A percentile compares a stretch with the other conserved stretches of the same genome.
Evolutionary conservation across 1,284 basidiomycete species (phyloP).

Genomic region (Stereum hirsutum): DNA sequence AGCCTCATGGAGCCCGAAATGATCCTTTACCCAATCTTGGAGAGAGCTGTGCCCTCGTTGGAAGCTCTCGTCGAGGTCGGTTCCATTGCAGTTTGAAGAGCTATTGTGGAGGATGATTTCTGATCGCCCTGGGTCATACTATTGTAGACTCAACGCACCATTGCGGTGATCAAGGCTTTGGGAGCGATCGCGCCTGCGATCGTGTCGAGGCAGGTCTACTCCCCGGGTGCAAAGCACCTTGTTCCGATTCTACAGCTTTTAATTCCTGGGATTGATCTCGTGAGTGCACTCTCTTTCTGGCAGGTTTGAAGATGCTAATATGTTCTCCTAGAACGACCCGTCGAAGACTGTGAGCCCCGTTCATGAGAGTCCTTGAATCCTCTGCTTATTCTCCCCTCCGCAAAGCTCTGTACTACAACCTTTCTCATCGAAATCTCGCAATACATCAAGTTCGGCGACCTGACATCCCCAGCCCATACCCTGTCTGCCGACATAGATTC

Average conservation of each 20-base stretch:
- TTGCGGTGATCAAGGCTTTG: constrained; percentile 81
- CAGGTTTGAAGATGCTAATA: neutral
- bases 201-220: constrained; percentile 69
- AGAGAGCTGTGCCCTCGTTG: constrained; percentile 80
- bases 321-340: constrained; percentile 67
- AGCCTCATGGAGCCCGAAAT: constrained; percentile 83
- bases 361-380: neutral
- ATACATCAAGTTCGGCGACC: constrained; percentile 75
- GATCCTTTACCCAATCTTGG: constrained; percentile 78
- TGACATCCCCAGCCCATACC: constrained; percentile 27
- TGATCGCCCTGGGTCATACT: neutral
- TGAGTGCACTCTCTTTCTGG: constrained; percentile 23
- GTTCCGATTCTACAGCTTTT: constrained; percentile 81
- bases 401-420: constrained; percentile 61
- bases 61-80: constrained; percentile 79
- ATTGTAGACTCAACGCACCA: constrained; percentile 75
- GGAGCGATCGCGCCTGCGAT: constrained; percentile 75
- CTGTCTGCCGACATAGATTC: constrained; percentile 13
- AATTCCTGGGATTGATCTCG: constrained; percentile 79
- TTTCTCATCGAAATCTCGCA: constrained; percentile 76
- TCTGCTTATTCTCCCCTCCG: constrained; percentile 5
- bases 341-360: constrained; percentile 64
- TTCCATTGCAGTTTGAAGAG: constrained; percentile 1
- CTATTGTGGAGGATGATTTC: neutral
- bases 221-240: constrained; percentile 76